Evolutionary conservation across 2,329 filamentous ascomycete species (phyloP).

Genomic region (Nemania abortiva): DNA sequence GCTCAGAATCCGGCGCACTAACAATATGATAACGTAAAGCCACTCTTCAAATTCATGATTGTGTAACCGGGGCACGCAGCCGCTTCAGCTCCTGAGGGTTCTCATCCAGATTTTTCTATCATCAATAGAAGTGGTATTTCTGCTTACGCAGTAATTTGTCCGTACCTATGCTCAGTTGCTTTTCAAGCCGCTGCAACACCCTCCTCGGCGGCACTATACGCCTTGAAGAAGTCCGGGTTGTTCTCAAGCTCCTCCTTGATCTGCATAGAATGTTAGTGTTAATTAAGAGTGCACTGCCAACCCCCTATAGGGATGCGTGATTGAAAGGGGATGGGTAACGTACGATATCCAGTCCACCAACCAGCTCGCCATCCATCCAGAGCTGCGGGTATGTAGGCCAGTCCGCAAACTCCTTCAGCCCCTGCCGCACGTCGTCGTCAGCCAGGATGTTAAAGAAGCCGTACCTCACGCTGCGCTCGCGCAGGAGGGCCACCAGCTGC

Average conservation of each 20-base stretch:
- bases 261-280: conserved; percentile 59
- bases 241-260: conserved; percentile 93
- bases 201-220: conserved; percentile 70
- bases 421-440: conserved; percentile 96
- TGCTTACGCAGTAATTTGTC: background rate
- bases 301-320: background rate
- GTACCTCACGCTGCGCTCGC: conserved; percentile 93
- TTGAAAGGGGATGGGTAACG: conserved; percentile 55
- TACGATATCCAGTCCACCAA: conserved; percentile 96
- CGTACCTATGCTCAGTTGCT: background rate
- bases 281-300: background rate
- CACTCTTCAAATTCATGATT: background rate
- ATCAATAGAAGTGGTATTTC: conserved; percentile 2
- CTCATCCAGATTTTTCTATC: conserved; percentile 1
- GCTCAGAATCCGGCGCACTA: background rate
- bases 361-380: conserved; percentile 89
- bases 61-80: conserved; percentile 2
- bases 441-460: conserved; percentile 99
- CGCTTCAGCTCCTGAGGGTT: background rate
- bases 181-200: conserved; percentile 52
- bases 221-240: conserved; percentile 83
- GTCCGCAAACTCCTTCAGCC: conserved; percentile 96
- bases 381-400: conserved; percentile 98
- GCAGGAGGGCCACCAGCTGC: conserved; percentile 85
- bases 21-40: conserved; percentile 4